Evolutionary conservation across 2,329 filamentous ascomycete species (phyloP).

Genomic region (Blumeriella jaapii): DNA sequence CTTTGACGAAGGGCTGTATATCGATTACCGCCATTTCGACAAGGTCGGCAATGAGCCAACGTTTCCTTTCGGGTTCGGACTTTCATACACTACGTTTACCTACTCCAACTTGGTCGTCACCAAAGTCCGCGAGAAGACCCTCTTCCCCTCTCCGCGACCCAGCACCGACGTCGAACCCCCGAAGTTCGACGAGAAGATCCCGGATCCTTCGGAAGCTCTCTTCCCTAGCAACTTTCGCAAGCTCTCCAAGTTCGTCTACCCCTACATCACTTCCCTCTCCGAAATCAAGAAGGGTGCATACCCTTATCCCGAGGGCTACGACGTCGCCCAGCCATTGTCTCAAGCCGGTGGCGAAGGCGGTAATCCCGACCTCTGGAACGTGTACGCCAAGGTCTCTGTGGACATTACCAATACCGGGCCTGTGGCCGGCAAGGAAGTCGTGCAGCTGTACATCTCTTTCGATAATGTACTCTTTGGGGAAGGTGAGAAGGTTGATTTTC

Average conservation of each 20-base stretch:
- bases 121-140: conserved; percentile 29
- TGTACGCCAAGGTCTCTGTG: conserved; percentile 41
- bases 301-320: conserved; percentile 35
- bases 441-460: conserved; percentile 44
- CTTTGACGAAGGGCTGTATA: conserved; percentile 71
- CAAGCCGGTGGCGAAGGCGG: conserved; percentile 53
- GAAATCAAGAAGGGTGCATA: conserved; percentile 31
- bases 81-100: conserved; percentile 56
- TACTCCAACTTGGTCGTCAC: conserved; percentile 37
- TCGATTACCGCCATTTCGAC: conserved; percentile 88
- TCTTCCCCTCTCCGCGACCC: conserved; percentile 25
- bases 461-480: conserved; percentile 15
- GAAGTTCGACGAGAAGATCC: conserved; percentile 37
- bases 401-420: conserved; percentile 48
- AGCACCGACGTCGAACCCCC: conserved; percentile 36
- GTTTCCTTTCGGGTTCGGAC: conserved; percentile 77
- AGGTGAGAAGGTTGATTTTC: conserved; percentile 40
- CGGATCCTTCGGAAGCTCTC: conserved; percentile 38
- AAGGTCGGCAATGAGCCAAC: conserved; percentile 61
- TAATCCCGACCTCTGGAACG: conserved; percentile 43
- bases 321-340: conserved; percentile 35
- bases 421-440: conserved; percentile 38
- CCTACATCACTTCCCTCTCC: conserved; percentile 34
- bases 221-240: conserved; percentile 44
- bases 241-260: conserved; percentile 55